phyloP scores from a whole-genome alignment of 352 stramenopile species.

The Phytophthora tubulina region DNA sequence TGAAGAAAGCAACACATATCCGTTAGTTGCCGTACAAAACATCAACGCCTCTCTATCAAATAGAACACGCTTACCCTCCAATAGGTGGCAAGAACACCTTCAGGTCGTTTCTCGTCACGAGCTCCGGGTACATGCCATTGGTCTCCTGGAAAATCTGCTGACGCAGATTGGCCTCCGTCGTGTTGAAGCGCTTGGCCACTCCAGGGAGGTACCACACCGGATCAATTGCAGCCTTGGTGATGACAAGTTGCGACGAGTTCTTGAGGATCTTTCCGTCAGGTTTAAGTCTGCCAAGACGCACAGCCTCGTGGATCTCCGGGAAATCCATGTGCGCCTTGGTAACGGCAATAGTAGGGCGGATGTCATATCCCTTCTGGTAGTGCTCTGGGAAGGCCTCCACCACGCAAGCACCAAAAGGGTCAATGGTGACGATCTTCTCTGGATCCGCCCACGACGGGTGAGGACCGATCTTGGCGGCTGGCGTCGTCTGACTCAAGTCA shows the following conservation, averaged over 20 bases:
- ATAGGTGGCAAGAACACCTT: slow-evolving; percentile 99
- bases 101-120: slow-evolving; percentile 98
- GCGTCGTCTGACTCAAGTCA: slow-evolving; percentile 93
- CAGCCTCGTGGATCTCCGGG: slow-evolving; percentile 97
- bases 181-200: slow-evolving; percentile 98
- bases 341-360: slow-evolving; percentile 98
- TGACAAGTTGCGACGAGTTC: slow-evolving; percentile 90
- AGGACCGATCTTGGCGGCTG: slow-evolving; percentile 97
- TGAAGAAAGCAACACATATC: slow-evolving; percentile 2
- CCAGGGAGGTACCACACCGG: slow-evolving; percentile 99
- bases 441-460: slow-evolving; percentile 96
- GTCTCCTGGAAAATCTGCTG: slow-evolving; percentile 99
- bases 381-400: slow-evolving; percentile 93
- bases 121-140: slow-evolving; percentile 99
- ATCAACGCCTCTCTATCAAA: background rate
- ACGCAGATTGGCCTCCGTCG: slow-evolving; percentile 94
- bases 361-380: slow-evolving; percentile 98
- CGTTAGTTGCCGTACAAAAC: slow-evolving; percentile 10
- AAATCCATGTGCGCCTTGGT: slow-evolving; percentile 98
- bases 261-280: slow-evolving; percentile 97
- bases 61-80: slow-evolving; percentile 80
- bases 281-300: slow-evolving; percentile 93
- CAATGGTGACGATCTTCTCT: slow-evolving; percentile 93
- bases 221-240: slow-evolving; percentile 98
- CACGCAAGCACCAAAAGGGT: slow-evolving; percentile 83